Evolutionary conservation across 306 rosid species (phyloP).

Genomic region (Castanospermum australe): DNA sequence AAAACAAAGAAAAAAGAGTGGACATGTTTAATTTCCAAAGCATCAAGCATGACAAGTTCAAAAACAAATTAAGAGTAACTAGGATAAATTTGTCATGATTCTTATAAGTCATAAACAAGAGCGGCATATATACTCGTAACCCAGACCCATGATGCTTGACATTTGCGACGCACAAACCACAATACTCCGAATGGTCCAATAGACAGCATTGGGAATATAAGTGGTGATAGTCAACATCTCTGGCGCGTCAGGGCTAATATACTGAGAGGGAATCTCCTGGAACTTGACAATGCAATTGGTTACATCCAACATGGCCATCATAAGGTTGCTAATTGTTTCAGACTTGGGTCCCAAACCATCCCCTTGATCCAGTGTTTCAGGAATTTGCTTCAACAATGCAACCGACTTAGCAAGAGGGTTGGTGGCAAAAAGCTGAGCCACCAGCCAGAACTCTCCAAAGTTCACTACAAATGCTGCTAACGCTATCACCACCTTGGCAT

Average conservation of each 20-base stretch:
- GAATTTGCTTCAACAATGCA: constrained; percentile 52
- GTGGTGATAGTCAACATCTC: constrained; percentile 19
- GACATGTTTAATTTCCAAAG: not conserved
- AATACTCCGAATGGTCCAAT: constrained; percentile 69
- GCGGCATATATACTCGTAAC: constrained; percentile 40
- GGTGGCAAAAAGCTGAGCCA: constrained; percentile 44
- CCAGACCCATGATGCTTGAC: constrained; percentile 42
- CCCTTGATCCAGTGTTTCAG: constrained; percentile 40
- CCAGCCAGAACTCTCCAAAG: constrained; percentile 60
- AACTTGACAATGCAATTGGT: constrained; percentile 52
- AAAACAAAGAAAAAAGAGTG: not conserved
- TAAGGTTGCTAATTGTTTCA: constrained; percentile 41
- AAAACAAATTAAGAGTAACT: not conserved
- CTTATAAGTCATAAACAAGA: not conserved
- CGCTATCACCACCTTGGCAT: constrained; percentile 62
- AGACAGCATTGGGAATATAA: constrained; percentile 58
- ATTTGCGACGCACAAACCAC: constrained; percentile 55
- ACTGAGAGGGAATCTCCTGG: constrained; percentile 46
- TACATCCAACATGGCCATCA: constrained; percentile 50
- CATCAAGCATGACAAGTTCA: not conserved
- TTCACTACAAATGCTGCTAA: constrained; percentile 60
- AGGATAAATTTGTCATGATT: not conserved
- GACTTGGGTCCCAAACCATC: constrained; percentile 42
- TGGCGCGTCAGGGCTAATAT: constrained; percentile 39
- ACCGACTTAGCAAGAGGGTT: constrained; percentile 54